Evolutionary conservation across 2,329 filamentous ascomycete genomes (phyloP).

Genomic region (Mycosphaerella sp.): DNA sequence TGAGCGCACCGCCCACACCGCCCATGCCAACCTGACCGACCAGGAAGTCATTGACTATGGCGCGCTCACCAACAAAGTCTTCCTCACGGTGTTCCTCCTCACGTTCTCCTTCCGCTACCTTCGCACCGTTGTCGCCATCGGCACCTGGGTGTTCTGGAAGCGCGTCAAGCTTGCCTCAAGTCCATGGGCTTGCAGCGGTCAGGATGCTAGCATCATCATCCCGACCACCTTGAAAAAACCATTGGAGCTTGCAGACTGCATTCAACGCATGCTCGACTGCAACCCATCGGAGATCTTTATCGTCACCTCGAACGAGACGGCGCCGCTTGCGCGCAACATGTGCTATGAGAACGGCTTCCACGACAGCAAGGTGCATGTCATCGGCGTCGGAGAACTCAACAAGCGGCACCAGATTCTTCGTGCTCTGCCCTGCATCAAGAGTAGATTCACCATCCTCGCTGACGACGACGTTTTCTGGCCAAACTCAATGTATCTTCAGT

Average conservation of each 20-base stretch:
- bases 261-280: slow-evolving; percentile 24
- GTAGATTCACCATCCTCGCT: slow-evolving; percentile 30
- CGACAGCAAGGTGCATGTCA: slow-evolving; percentile 21
- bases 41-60: background rate
- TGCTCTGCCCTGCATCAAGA: slow-evolving; percentile 27
- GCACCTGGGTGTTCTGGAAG: slow-evolving; percentile 26
- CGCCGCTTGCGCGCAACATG: slow-evolving; percentile 18
- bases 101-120: slow-evolving; percentile 25
- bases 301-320: slow-evolving; percentile 26
- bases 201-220: slow-evolving; percentile 31
- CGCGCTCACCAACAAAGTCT: slow-evolving; percentile 1
- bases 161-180: slow-evolving; percentile 22
- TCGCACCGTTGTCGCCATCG: slow-evolving; percentile 29
- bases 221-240: slow-evolving; percentile 33
- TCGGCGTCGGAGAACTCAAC: slow-evolving; percentile 32
- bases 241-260: slow-evolving; percentile 27
- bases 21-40: background rate
- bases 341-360: slow-evolving; percentile 9
- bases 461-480: slow-evolving; percentile 36
- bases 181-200: slow-evolving; percentile 22
- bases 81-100: slow-evolving; percentile 13
- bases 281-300: slow-evolving; percentile 26
- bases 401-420: slow-evolving; percentile 33
- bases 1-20: background rate
- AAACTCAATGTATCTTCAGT: slow-evolving; percentile 23